Percentiles rank a stretch among this genome's conserved stretches.
Conservation (phyloP, 2,329 filamentous ascomycete species). For the Fusarium nanum region DNA sequence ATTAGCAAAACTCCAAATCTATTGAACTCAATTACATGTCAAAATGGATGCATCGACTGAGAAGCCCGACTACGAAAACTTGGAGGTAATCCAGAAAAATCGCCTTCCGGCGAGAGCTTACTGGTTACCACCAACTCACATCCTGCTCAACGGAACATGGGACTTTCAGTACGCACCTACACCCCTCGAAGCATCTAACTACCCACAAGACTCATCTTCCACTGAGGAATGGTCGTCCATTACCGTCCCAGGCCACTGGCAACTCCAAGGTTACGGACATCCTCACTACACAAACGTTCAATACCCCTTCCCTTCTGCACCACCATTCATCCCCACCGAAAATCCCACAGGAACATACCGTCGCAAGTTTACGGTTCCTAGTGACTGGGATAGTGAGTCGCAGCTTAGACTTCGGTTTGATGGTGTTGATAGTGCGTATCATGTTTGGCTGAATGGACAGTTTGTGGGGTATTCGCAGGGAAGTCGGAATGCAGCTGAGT, state of each 20-base stretch:
- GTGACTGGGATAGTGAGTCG: neutral
- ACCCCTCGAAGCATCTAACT: neutral
- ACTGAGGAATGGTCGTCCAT: neutral
- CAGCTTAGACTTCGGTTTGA: slow-evolving; percentile 16
- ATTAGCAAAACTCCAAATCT: no score
- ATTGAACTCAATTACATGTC: no score
- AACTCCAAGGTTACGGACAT: slow-evolving; percentile 11
- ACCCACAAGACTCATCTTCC: neutral
- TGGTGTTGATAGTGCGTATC: slow-evolving; percentile 16
- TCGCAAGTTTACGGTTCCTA: neutral
- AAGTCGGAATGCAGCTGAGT: slow-evolving; percentile 16
- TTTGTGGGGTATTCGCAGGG: slow-evolving; percentile 20
- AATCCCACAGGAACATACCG: slow-evolving; percentile 15
- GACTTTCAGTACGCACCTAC: slow-evolving; percentile 17
- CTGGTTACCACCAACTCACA: slow-evolving; percentile 14
- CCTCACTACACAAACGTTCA: slow-evolving; percentile 23
- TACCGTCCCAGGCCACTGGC: slow-evolving; percentile 11
- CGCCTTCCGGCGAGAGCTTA: slow-evolving; percentile 10
- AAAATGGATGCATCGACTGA: neutral
- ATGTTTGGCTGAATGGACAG: slow-evolving; percentile 10
- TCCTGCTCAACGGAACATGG: slow-evolving; percentile 18
- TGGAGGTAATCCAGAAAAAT: slow-evolving; percentile 17
- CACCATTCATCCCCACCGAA: slow-evolving; percentile 14
- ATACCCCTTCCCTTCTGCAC: slow-evolving; percentile 14
- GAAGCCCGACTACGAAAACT: slow-evolving; percentile 18